Percentiles rank a stretch among this genome's conserved stretches.
Evolutionary conservation across 2,329 filamentous ascomycete genomes (phyloP).

Genomic region (Ilyonectria sp.): DNA sequence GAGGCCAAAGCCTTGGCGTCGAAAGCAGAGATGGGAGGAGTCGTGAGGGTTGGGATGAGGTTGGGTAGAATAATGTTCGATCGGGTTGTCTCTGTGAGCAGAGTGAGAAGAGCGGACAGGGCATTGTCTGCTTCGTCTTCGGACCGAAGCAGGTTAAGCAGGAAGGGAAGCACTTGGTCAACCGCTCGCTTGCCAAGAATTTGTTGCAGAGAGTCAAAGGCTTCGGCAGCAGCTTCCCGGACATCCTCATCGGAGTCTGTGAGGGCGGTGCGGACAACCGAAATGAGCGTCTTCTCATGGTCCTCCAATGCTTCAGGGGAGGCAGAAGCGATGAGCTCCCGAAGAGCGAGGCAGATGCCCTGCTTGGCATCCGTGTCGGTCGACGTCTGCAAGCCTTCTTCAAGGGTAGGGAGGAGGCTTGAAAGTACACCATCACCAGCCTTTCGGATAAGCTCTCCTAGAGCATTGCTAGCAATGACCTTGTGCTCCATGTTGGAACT

Average conservation of each 20-base stretch:
- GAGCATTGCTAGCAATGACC: constrained; percentile 96
- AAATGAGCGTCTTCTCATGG: constrained; percentile 95
- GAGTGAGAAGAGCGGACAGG: constrained; percentile 89
- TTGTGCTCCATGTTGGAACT: constrained; percentile 99
- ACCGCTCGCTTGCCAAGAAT: constrained; percentile 95
- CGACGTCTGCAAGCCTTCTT: constrained; percentile 89
- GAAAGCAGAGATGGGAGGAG: constrained; percentile 92
- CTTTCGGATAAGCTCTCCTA: constrained; percentile 97
- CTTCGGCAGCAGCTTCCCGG: constrained; percentile 94
- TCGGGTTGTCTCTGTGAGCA: constrained; percentile 92
- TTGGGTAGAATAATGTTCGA: constrained; percentile 98
- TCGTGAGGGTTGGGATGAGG: constrained; percentile 92
- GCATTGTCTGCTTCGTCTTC: constrained; percentile 93
- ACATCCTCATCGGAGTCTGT: constrained; percentile 93
- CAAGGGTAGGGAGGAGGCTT: constrained; percentile 89
- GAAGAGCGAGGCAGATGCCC: constrained; percentile 96
- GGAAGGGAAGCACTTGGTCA: constrained; percentile 93
- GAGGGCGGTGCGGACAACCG: constrained; percentile 91
- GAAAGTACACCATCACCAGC: constrained; percentile 94
- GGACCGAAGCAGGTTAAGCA: constrained; percentile 89
- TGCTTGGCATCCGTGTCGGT: constrained; percentile 95
- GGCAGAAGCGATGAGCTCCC: constrained; percentile 92
- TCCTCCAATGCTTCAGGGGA: constrained; percentile 91
- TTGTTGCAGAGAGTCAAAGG: constrained; percentile 95
- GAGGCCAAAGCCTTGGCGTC: constrained; percentile 96